Conservation (phyloP, 768 basidiomycete genomes). For the Filobasidium wieringae region DNA sequence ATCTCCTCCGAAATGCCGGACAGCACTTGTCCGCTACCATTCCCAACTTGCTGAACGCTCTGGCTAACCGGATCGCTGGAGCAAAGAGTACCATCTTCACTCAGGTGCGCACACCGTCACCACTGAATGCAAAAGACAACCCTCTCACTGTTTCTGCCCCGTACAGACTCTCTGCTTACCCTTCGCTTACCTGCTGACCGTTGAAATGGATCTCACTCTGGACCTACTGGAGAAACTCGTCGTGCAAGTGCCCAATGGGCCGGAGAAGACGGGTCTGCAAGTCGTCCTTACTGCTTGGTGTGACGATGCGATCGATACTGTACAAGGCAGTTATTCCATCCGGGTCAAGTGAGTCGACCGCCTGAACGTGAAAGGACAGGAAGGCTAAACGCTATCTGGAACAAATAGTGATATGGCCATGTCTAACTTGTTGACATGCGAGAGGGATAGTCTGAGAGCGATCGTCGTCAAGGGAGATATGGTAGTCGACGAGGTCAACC, state of each 20-base stretch:
- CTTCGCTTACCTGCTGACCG: constrained; percentile 79
- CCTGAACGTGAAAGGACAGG: neutral
- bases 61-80: constrained; percentile 64
- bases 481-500: constrained; percentile 66
- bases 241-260: constrained; percentile 18
- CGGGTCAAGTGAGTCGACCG: constrained; percentile 49
- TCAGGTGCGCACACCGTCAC: constrained; percentile 47
- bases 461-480: constrained; percentile 83
- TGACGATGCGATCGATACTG: constrained; percentile 73
- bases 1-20: constrained; percentile 73
- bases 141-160: too few species aligned
- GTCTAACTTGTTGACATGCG: constrained; percentile 56
- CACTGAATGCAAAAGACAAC: neutral
- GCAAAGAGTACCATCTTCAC: constrained; percentile 86
- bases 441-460: constrained; percentile 54
- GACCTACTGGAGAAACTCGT: constrained; percentile 51
- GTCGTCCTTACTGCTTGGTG: constrained; percentile 87
- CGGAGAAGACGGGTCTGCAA: constrained; percentile 57
- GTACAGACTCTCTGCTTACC: constrained; percentile 74
- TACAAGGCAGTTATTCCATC: constrained; percentile 89
- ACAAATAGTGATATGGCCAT: constrained; percentile 57
- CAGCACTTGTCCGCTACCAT: constrained; percentile 69
- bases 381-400: neutral
- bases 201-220: constrained; percentile 66
- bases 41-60: constrained; percentile 71